phyloP scores from a whole-genome alignment of 2,329 filamentous ascomycete genomes.

The Ceratocystis colombiana region DNA sequence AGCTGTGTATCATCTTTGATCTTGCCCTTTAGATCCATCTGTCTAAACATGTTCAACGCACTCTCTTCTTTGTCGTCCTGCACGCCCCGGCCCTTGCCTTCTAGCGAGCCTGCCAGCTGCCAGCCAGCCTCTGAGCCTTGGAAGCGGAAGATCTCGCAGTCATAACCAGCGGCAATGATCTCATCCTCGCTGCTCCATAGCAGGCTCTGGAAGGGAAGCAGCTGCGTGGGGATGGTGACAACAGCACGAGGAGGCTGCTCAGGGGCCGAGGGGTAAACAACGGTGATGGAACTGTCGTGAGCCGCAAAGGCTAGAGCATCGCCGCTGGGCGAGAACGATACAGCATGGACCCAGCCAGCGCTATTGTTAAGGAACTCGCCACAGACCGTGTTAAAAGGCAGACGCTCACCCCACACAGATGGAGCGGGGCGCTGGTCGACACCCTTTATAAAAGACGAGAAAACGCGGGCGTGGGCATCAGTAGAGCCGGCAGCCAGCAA shows the following conservation, averaged over 20 bases:
- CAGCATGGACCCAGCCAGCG: constrained; percentile 90
- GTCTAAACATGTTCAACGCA: constrained; percentile 93
- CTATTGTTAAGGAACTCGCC: constrained; percentile 94
- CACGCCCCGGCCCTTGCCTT: constrained; percentile 56
- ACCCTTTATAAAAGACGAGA: constrained; percentile 94
- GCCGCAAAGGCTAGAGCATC: constrained; percentile 88
- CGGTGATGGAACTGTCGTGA: constrained; percentile 92
- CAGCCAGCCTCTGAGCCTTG: constrained; percentile 68
- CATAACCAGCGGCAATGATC: constrained; percentile 90
- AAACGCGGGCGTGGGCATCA: constrained; percentile 88
- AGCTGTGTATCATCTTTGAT: constrained; percentile 84
- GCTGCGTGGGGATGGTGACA: constrained; percentile 76
- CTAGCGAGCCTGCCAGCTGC: constrained; percentile 72
- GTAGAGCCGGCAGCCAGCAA: constrained; percentile 92
- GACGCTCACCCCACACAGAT: constrained; percentile 82
- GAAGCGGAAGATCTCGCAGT: constrained; percentile 82
- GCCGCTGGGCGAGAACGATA: constrained; percentile 85
- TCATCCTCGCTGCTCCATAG: constrained; percentile 88
- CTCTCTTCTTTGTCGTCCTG: constrained; percentile 70
- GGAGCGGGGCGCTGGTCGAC: constrained; percentile 78
- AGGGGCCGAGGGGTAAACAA: constrained; percentile 85
- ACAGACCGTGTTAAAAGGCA: constrained; percentile 97
- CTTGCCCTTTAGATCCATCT: constrained; percentile 98
- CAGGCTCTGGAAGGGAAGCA: constrained; percentile 83
- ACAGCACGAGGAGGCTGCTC: constrained; percentile 88